These are phyloP conservation scores for Neoarthrinium moseri DNA, from an alignment of 2,329 filamentous ascomycete species.

Conservation along the genomic window DNA sequence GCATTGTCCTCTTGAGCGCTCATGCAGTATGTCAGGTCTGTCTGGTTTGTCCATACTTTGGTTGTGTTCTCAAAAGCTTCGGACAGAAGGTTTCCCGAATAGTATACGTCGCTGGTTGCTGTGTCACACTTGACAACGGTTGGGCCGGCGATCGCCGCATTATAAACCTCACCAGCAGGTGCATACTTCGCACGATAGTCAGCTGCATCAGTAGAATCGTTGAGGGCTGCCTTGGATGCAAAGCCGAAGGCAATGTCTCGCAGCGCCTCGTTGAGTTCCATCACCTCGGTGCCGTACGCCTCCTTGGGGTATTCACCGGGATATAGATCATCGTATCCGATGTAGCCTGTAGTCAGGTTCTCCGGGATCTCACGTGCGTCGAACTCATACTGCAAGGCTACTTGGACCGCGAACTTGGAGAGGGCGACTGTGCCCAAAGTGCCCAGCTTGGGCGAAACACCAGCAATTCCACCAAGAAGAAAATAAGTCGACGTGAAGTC, in stretches of 20 bases:
- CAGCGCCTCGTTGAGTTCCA: conserved; percentile 62
- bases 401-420: conserved; percentile 68
- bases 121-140: conserved; percentile 63
- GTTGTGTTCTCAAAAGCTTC: conserved; percentile 59
- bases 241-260: conserved; percentile 50
- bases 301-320: conserved; percentile 57
- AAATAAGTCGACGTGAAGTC: conserved; percentile 69
- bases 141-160: conserved; percentile 45
- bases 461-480: conserved; percentile 69
- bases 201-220: conserved; percentile 46
- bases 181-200: conserved; percentile 56
- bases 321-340: conserved; percentile 57
- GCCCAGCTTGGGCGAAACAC: conserved; percentile 67
- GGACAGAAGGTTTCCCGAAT: conserved; percentile 58
- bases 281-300: conserved; percentile 69
- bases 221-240: conserved; percentile 50
- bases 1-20: conserved; percentile 74
- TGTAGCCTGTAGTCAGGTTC: conserved; percentile 67
- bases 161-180: conserved; percentile 36
- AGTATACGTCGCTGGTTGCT: conserved; percentile 73
- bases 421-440: conserved; percentile 68
- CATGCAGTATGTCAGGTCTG: conserved; percentile 62
- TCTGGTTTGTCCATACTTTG: conserved; percentile 62
- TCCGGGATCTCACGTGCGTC: conserved; percentile 66
- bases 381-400: conserved; percentile 74